Evolutionary conservation across 768 basidiomycete genomes (phyloP).

Genomic region (Boletus rex-veris): DNA sequence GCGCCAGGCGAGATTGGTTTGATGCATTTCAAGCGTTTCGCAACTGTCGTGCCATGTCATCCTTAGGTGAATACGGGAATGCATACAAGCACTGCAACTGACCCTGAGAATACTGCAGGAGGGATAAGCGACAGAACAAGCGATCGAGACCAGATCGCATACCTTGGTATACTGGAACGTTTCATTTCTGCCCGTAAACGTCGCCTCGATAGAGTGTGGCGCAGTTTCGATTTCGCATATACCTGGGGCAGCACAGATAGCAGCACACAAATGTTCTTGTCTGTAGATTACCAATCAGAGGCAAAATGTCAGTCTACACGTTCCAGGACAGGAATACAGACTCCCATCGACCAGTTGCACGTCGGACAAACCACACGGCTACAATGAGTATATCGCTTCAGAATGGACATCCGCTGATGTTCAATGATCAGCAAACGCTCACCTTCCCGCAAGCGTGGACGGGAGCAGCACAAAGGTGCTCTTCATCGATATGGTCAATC

Average conservation of each 20-base stretch:
- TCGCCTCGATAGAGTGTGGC: conserved; percentile 58
- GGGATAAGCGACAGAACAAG: background rate
- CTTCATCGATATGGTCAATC: conserved; percentile 43
- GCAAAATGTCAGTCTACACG: background rate
- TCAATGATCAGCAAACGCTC: background rate
- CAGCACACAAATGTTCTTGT: conserved; percentile 49
- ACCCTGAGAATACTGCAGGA: conserved; percentile 53
- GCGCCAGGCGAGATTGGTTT: conserved; percentile 44
- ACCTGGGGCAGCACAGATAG: conserved; percentile 43
- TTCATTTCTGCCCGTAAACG: conserved; percentile 56
- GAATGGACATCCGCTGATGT: background rate
- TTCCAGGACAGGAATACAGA: conserved; percentile 39
- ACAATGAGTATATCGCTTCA: background rate
- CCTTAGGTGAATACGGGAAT: background rate
- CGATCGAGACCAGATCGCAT: background rate
- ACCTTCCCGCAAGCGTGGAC: conserved; percentile 57
- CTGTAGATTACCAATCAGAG: conserved; percentile 28
- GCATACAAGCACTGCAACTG: background rate
- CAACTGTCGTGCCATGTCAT: conserved; percentile 14
- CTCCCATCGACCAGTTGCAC: conserved; percentile 30
- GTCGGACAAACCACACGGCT: conserved; percentile 43
- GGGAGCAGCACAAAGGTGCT: conserved; percentile 52
- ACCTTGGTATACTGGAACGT: conserved; percentile 68
- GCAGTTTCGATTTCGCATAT: conserved; percentile 58
- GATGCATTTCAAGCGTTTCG: conserved; percentile 49